Evolutionary conservation across 768 basidiomycete genomes (phyloP), one percentile per base, ranked within the genome.

Genomic region (Mycena galericulata): DNA sequence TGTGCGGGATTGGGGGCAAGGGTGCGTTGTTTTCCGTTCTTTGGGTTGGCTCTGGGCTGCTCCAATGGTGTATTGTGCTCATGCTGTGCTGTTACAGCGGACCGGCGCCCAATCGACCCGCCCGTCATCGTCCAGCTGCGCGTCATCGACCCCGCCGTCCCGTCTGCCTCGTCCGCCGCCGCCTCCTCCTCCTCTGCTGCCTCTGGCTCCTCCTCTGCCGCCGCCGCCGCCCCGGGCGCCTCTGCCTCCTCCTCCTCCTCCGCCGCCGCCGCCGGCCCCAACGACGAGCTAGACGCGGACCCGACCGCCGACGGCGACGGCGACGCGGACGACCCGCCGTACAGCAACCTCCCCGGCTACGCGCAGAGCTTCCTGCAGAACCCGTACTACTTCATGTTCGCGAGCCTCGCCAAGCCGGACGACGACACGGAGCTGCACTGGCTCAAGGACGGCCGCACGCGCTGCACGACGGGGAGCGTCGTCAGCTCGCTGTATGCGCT

Each of bases 301-400:
- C 68, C 74, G 10, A 71, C 74, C 32, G 24, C 54, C 10, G 14
- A 73, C 75, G 43, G 10, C 38, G 22, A 72, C 74, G 29, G 66
- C 72, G 26, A 72, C 71, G 43, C 67, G 38, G 71, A 74, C n/a
- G n/a, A n/a, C n/a, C n/a, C n/a, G 36, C 78, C 78, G 29, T 73
- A 79, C 20, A 80, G 78, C 8, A 79, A 80, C 27, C 71, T 76
- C 30, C 75, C 77, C 4, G 81, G 81, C 64, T 86, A 90, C 75
- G 82, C 86, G 1, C 85, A 88, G 62, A 87, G 84, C 24, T 95
- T 90, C 76, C 86, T 95, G 20, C 94, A 96, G 76, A 95, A 97
- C 73, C 96, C 96, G 0, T 97, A 97, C 77, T 97, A 96, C 77
- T 96, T 97, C 79, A 97, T 97, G 93, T 96, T 95, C 74, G 95